Percentiles rank a stretch among this genome's conserved stretches.
phyloP scores from a whole-genome alignment of 2,329 filamentous ascomycete species.

The Xylariaceae sp. region DNA sequence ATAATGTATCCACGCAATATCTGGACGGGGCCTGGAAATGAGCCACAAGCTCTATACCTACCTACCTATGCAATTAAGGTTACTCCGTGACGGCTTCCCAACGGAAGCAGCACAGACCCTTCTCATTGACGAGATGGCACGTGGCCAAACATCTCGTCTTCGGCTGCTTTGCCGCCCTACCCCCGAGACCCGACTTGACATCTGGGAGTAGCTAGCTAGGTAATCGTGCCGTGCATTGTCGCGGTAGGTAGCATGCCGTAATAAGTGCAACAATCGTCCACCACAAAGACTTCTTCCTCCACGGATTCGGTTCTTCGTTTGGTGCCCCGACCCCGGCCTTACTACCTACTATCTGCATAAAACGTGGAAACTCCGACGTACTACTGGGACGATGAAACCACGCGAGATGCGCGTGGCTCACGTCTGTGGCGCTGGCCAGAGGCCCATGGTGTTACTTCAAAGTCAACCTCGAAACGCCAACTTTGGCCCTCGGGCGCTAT shows the following conservation, averaged over 20 bases:
- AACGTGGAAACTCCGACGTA: no score
- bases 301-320: no score
- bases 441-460: slow-evolving; percentile 41
- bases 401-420: slow-evolving; percentile 16
- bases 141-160: slow-evolving; percentile 17
- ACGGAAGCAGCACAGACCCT: slow-evolving; percentile 9
- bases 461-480: slow-evolving; percentile 39
- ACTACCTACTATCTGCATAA: no score
- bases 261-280: slow-evolving; percentile 22
- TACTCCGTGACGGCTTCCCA: slow-evolving; percentile 38
- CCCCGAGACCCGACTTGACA: slow-evolving; percentile 41
- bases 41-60: no score
- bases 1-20: slow-evolving; percentile 1
- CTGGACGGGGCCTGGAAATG: no score
- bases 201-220: slow-evolving; percentile 43
- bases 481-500: slow-evolving; percentile 39
- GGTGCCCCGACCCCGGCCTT: no score
- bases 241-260: slow-evolving; percentile 39
- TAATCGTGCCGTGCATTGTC: slow-evolving; percentile 42
- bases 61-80: slow-evolving; percentile 42
- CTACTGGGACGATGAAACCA: no score
- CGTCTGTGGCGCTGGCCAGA: no score
- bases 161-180: slow-evolving; percentile 36
- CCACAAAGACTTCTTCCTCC: background rate
- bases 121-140: slow-evolving; percentile 15